Base-by-base conservation (phyloP, 371 early-diverging fungal genomes). In the Encephalitozoon romaleae region DNA sequence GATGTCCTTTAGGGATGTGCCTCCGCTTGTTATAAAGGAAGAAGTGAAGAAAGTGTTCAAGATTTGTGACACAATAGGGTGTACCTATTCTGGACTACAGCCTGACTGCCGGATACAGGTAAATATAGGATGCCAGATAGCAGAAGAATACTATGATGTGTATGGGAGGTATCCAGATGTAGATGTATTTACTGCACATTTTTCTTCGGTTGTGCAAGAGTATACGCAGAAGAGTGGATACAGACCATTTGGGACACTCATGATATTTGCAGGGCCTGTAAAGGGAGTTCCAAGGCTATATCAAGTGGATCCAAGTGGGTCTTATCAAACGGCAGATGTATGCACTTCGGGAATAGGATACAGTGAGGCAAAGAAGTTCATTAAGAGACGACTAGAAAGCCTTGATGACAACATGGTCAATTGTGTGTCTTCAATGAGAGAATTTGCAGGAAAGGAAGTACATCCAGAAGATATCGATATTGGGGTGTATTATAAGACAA, bases 251-350 rank as follows among this genome's bases (percentile, higher is more conserved):
- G 86, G 86, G 4, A 75, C 67, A 18, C 64, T 82, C 11, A 32
- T 82, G 23, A 30, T 85, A 23, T 71, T 85, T 47, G 64, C 63
- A 32, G 84, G 84, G 25, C 28, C 39, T 65, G 54, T 66, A 30
- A 70, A 67, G 6, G 26, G 74, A 4, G 67, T 54, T 43, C 81
- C 84, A 3, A 34, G 52, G 2, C 43, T 81, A 4, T 83, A 78
- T 39, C 79, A 80, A 41, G 73, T 85, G 42, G 86, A 85, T 67
- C 84, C 84, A 4, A 76, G 77, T 49, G 84, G 86, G 11, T 81
- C 79, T 41, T 83, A 81, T 42, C 53, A 72, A 18, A 51, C 30
- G 23, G 21, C 43, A 26, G 64, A 77, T 26, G 67, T 77, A 12
- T 53, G 55, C 63, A 71, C 70, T 3, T 67, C 78, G 34, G 86